A percentile compares a stretch with the other conserved stretches of the same genome.
Evolutionary conservation across 306 rosid species (phyloP).

Genomic region (Luffa acutangula): DNA sequence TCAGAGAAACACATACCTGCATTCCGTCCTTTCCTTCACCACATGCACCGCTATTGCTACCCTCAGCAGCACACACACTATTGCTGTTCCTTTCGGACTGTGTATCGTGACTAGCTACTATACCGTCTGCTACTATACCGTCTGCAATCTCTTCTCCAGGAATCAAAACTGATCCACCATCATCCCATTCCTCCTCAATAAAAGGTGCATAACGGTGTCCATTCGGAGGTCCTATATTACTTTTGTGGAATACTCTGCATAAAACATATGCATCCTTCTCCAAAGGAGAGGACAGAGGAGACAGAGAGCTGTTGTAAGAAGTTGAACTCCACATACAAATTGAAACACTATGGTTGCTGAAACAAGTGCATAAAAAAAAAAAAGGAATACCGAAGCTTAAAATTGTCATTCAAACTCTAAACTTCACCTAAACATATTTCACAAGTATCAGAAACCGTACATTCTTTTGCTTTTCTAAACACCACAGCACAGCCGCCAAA

Average conservation of each 20-base stretch:
- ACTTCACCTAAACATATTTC: constrained; percentile 1
- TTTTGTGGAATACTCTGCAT: constrained; percentile 97
- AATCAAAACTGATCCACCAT: constrained; percentile 36
- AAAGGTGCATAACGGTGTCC: constrained; percentile 99
- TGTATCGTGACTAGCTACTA: constrained; percentile 18
- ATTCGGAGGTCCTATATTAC: constrained; percentile 96
- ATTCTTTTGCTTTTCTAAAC: constrained; percentile 7
- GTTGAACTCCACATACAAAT: constrained; percentile 7
- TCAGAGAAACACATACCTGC: constrained; percentile 25
- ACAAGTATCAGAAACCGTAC: constrained; percentile 5
- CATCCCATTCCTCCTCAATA: constrained; percentile 96
- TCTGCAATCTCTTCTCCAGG: constrained; percentile 45
- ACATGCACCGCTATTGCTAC: neutral
- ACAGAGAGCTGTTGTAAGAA: constrained; percentile 1
- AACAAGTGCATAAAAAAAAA: neutral
- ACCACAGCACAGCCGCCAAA: constrained; percentile 11
- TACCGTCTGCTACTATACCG: constrained; percentile 18
- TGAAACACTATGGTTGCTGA: constrained; percentile 7
- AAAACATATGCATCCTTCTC: constrained; percentile 92
- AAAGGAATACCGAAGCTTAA: neutral
- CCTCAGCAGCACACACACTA: constrained; percentile 23
- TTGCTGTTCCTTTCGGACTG: constrained; percentile 24
- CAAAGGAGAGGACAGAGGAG: constrained; percentile 25
- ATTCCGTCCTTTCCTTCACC: constrained; percentile 15
- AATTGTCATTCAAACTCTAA: neutral